phyloP scores from a whole-genome alignment of 345 rosid genomes.

The Arabidopsis suecica region DNA sequence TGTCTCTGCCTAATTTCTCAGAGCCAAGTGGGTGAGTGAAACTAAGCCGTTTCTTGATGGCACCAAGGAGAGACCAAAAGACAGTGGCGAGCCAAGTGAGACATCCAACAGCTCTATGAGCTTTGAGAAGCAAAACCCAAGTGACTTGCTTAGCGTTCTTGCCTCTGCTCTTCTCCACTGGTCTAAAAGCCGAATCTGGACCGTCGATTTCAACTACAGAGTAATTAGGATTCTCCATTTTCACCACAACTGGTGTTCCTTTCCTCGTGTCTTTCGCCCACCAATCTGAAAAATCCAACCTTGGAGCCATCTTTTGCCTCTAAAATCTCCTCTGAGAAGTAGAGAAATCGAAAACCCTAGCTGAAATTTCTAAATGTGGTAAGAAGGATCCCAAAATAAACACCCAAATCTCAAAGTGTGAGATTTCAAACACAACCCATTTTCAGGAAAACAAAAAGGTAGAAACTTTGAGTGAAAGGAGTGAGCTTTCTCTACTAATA shows the following conservation, averaged over 20 bases:
- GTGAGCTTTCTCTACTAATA: slow-evolving; percentile 29
- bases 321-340: slow-evolving; percentile 13
- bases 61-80: slow-evolving; percentile 81
- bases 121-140: slow-evolving; percentile 93
- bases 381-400: slow-evolving; percentile 23
- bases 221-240: slow-evolving; percentile 86
- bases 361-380: slow-evolving; percentile 34
- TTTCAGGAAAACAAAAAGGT: slow-evolving; percentile 24
- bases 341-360: slow-evolving; percentile 3
- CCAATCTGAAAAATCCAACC: slow-evolving; percentile 71
- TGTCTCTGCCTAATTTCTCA: slow-evolving; percentile 70
- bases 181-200: slow-evolving; percentile 86
- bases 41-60: slow-evolving; percentile 72
- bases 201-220: slow-evolving; percentile 85
- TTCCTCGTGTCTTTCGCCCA: slow-evolving; percentile 68
- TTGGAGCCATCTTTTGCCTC: slow-evolving; percentile 61
- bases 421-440: slow-evolving; percentile 40
- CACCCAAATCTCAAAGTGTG: slow-evolving; percentile 31
- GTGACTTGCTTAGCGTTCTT: slow-evolving; percentile 89
- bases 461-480: slow-evolving; percentile 36
- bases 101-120: slow-evolving; percentile 85
- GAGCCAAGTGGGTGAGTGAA: slow-evolving; percentile 59
- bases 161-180: slow-evolving; percentile 81
- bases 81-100: slow-evolving; percentile 75
- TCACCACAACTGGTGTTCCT: slow-evolving; percentile 86